Conservation (phyloP, 495 filamentous ascomycete genomes). For the Penicillium canescens region DNA sequence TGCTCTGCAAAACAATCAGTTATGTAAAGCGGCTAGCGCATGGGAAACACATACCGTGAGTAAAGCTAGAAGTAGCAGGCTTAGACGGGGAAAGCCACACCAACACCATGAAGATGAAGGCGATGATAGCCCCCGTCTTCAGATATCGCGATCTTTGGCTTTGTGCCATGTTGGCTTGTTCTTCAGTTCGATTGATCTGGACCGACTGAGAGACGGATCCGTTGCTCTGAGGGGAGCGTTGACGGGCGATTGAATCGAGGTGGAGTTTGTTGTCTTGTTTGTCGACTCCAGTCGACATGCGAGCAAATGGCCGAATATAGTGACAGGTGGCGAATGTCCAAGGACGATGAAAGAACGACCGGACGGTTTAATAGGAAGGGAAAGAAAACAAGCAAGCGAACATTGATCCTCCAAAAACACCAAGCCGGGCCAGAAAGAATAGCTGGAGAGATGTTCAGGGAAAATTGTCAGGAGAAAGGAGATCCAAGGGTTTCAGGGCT, state of each 20-base stretch:
- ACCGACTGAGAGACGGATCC: constrained; percentile 13
- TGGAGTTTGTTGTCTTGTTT: constrained; percentile 25
- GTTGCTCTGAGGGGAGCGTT: constrained; percentile 34
- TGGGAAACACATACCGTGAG: constrained; percentile 36
- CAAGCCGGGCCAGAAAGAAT: constrained; percentile 24
- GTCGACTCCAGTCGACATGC: constrained; percentile 52
- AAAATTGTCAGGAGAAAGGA: constrained; percentile 25
- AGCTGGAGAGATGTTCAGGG: constrained; percentile 8
- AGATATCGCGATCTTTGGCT: constrained; percentile 74
- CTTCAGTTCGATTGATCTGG: constrained; percentile 16
- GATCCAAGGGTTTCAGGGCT: constrained; percentile 23
- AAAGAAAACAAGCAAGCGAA: constrained; percentile 13
- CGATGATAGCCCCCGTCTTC: constrained; percentile 79
- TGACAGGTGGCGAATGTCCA: constrained; percentile 17
- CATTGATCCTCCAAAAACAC: constrained; percentile 35
- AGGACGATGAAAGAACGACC: constrained; percentile 26
- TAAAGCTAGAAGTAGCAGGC: constrained; percentile 32
- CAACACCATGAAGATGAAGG: constrained; percentile 70
- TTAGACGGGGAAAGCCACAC: constrained; percentile 70
- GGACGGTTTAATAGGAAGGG: constrained; percentile 14
- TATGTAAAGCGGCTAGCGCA: not conserved
- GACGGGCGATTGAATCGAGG: constrained; percentile 25
- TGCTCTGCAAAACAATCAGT: constrained; percentile 24
- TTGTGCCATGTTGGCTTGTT: constrained; percentile 59
- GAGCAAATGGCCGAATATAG: constrained; percentile 30